phyloP scores from a whole-genome alignment of 169 alveolate genomes.

The Besnoitia besnoiti region DNA sequence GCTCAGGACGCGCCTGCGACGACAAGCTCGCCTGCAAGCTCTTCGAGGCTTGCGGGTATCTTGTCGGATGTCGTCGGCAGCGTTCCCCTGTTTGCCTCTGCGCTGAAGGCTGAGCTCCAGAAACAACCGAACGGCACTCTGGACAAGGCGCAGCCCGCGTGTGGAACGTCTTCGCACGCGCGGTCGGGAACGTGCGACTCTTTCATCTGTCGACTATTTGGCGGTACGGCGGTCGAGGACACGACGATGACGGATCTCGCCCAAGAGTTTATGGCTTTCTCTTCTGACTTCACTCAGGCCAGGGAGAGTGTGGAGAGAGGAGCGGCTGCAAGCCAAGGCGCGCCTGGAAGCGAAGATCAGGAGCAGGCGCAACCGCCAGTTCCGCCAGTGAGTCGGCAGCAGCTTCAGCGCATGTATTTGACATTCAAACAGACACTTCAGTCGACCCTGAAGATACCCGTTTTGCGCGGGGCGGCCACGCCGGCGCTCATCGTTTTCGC shows the following conservation, averaged over 20 bases:
- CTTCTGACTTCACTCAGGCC: neutral
- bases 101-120: neutral
- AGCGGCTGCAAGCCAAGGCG: neutral
- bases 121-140: too few relatives aligned
- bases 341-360: neutral
- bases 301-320: neutral
- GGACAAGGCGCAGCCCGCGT: too few relatives aligned
- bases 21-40: neutral
- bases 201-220: neutral
- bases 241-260: constrained; percentile 39
- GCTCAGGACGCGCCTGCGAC: constrained; percentile 6
- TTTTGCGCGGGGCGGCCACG: constrained; percentile 33
- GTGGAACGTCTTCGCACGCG: too few relatives aligned
- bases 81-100: neutral
- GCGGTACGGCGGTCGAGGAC: neutral
- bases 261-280: neutral
- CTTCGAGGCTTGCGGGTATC: neutral
- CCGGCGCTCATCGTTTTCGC: constrained; percentile 44
- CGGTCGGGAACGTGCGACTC: neutral
- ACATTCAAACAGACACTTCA: constrained; percentile 36
- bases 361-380: neutral
- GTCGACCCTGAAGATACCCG: constrained; percentile 41
- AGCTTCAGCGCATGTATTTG: constrained; percentile 52
- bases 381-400: constrained; percentile 54
- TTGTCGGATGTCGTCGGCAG: constrained; percentile 2